Conservation (phyloP, 2,329 filamentous ascomycete species). For the Apiospora arundinis region DNA sequence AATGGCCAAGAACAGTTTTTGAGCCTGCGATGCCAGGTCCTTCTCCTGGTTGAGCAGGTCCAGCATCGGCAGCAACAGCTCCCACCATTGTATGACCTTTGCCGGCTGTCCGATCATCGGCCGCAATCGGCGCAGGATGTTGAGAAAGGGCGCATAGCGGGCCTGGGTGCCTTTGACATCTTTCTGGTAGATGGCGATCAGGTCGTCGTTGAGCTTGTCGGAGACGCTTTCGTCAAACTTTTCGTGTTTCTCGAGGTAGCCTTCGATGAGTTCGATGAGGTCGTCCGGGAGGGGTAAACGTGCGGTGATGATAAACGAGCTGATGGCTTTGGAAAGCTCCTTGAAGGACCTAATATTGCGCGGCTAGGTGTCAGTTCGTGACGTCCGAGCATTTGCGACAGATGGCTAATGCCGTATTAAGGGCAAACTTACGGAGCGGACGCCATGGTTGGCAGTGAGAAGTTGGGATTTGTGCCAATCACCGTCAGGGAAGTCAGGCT, state of each 20-base stretch:
- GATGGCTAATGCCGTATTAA: constrained; percentile 22
- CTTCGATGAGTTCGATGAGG: constrained; percentile 65
- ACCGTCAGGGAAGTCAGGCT: constrained; percentile 9
- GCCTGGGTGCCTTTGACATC: constrained; percentile 62
- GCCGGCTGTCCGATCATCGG: constrained; percentile 68
- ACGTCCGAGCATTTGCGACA: background rate
- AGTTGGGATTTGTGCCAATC: constrained; percentile 9
- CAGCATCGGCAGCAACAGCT: constrained; percentile 62
- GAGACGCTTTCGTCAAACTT: constrained; percentile 71
- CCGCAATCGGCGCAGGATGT: constrained; percentile 68
- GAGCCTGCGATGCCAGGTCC: constrained; percentile 67
- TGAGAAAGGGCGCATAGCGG: constrained; percentile 71
- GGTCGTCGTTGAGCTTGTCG: constrained; percentile 77
- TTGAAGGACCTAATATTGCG: constrained; percentile 57
- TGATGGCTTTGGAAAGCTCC: constrained; percentile 65
- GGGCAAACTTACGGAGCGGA: constrained; percentile 36
- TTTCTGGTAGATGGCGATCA: constrained; percentile 70
- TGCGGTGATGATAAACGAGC: constrained; percentile 55
- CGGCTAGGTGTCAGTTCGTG: background rate
- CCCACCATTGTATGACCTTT: constrained; percentile 75
- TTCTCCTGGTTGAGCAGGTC: constrained; percentile 66
- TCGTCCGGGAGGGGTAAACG: constrained; percentile 70
- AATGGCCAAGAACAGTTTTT: constrained; percentile 68
- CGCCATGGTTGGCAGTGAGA: constrained; percentile 33
- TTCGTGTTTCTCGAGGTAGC: constrained; percentile 71